Evolutionary conservation across 2,329 filamentous ascomycete species (phyloP).

Genomic region (Cladosporium sp.): DNA sequence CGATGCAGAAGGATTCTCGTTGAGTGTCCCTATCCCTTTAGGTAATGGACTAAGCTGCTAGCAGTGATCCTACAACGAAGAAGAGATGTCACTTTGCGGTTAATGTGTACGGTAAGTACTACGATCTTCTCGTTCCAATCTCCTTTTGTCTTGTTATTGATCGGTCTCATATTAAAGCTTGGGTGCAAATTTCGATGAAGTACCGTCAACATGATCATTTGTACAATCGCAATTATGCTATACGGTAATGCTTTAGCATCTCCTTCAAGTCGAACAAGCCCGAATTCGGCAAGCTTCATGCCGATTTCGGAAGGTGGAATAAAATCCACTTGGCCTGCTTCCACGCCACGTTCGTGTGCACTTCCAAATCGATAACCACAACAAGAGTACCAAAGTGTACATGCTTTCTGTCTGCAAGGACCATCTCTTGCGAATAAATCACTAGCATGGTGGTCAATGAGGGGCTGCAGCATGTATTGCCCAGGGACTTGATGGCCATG

Average conservation of each 20-base stretch:
- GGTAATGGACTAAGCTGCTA: not conserved
- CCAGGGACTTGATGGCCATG: constrained; percentile 18
- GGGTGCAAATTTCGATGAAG: not conserved
- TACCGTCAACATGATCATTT: not conserved
- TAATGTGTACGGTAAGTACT: not conserved
- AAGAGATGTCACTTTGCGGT: not conserved
- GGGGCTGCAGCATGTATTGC: constrained; percentile 8
- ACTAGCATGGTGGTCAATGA: not conserved
- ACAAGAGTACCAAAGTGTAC: not conserved
- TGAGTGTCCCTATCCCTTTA: not conserved
- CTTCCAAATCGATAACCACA: not conserved
- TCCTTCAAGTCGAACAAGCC: not conserved
- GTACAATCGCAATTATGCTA: not conserved
- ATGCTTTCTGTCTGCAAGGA: not conserved
- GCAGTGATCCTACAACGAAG: not conserved
- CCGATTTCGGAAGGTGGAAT: not conserved
- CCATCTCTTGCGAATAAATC: not conserved
- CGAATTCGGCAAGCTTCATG: not conserved
- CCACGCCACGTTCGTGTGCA: not conserved
- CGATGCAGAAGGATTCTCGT: not conserved
- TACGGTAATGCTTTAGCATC: not conserved
- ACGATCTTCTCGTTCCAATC: not conserved
- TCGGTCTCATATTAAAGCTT: too few relatives aligned
- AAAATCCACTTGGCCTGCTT: not conserved
- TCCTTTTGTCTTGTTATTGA: not conserved